phyloP scores from a whole-genome alignment of 1,139 yeast genomes.

The Debaryomyces sp. region DNA sequence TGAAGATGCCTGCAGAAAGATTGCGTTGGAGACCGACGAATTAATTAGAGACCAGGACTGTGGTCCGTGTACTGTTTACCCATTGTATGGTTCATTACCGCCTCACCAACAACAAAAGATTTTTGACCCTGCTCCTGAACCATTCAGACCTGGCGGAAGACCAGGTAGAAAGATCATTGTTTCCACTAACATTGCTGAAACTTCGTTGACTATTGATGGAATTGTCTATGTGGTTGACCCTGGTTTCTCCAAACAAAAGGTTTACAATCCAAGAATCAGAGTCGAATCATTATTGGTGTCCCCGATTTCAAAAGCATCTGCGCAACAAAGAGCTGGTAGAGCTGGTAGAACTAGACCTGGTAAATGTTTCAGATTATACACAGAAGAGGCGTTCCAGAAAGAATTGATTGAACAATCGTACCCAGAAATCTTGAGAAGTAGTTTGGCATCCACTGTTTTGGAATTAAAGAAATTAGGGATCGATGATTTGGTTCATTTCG shows the following conservation, averaged over 20 bases:
- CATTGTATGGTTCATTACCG: conserved; percentile 93
- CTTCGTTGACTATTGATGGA: conserved; percentile 96
- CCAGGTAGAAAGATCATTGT: conserved; percentile 93
- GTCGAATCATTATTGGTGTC: conserved; percentile 93
- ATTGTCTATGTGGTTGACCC: conserved; percentile 97
- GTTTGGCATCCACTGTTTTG: conserved; percentile 87
- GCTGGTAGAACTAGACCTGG: conserved; percentile 99
- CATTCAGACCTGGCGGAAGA: conserved; percentile 64
- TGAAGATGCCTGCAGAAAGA: conserved; percentile 93
- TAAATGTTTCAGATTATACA: conserved; percentile 92
- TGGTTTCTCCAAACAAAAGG: conserved; percentile 95
- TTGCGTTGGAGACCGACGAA: conserved; percentile 85
- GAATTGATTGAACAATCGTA: conserved; percentile 93
- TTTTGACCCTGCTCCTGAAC: conserved; percentile 84
- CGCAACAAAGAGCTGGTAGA: conserved; percentile 99
- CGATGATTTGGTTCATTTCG: conserved; percentile 96
- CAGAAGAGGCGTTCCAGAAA: conserved; percentile 94
- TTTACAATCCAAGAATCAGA: conserved; percentile 93
- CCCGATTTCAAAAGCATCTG: conserved; percentile 95
- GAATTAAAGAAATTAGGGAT: conserved; percentile 92
- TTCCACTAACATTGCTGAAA: conserved; percentile 97
- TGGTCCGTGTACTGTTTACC: conserved; percentile 89
- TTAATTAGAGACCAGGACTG: conserved; percentile 83
- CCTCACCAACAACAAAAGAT: conserved; percentile 94
- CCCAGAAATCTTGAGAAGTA: conserved; percentile 92